Conservation (phyloP, 2,329 filamentous ascomycete genomes). For the Dactylellina drechsleri region DNA sequence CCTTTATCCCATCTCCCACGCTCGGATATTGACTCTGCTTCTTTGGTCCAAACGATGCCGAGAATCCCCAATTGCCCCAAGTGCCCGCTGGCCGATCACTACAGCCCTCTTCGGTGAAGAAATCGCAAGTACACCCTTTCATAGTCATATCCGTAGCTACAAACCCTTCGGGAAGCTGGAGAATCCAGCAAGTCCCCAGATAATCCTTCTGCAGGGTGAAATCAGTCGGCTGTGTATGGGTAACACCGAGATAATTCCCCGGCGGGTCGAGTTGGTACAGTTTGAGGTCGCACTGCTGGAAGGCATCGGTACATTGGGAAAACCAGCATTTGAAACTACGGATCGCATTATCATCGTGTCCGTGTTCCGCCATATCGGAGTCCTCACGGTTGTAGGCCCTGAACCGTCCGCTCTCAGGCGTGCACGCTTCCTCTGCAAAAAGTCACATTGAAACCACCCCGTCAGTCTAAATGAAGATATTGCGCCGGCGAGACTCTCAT, state of each 20-base stretch:
- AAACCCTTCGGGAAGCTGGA: not conserved
- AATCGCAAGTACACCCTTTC: not conserved
- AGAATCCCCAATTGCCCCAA: not conserved
- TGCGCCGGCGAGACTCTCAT: not conserved
- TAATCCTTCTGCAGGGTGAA: too few species aligned
- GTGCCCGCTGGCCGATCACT: not conserved
- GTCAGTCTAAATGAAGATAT: conserved; percentile 13
- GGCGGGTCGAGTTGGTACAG: not conserved
- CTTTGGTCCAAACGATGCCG: not conserved
- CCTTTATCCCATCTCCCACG: not conserved
- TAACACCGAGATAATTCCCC: too few species aligned
- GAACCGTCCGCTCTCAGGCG: conserved; percentile 5
- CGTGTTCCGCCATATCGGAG: not conserved
- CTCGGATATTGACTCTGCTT: not conserved
- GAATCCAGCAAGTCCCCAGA: too few species aligned
- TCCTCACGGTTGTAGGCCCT: conserved; percentile 13
- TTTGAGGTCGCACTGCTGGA: not conserved
- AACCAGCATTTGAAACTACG: conserved; percentile 20
- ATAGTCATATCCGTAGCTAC: not conserved
- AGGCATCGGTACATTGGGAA: not conserved
- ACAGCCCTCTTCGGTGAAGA: not conserved
- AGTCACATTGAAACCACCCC: conserved; percentile 28
- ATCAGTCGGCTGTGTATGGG: too few species aligned
- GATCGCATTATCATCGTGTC: conserved; percentile 14
- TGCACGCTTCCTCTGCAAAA: conserved; percentile 17